These are phyloP conservation scores for Fusarium mundagurra DNA, from an alignment of 2,329 filamentous ascomycete species.

Conservation along the genomic window DNA sequence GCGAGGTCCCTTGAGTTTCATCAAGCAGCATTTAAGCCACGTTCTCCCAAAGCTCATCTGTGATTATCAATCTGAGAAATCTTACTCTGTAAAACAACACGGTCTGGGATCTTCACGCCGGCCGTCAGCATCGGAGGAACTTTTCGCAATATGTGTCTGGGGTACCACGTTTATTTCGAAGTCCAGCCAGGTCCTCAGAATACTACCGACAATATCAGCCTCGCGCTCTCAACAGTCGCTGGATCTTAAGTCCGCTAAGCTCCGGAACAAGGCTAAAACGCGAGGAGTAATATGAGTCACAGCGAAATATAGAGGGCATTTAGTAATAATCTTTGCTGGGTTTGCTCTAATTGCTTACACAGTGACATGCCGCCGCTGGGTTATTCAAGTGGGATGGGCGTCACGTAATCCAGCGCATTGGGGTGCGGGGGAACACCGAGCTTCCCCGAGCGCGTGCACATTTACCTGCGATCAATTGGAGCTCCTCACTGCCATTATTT, in stretches of 20 bases:
- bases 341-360: not conserved
- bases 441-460: not conserved
- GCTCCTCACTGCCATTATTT: not conserved
- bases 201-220: not conserved
- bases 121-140: fast-evolving
- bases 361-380: not conserved
- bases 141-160: fast-evolving
- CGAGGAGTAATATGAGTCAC: not conserved
- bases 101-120: not conserved
- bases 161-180: not conserved
- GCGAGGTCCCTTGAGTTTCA: not conserved
- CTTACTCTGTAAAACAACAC: not conserved
- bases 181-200: too few relatives aligned
- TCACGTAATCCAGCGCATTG: not conserved
- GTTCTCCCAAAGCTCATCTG: not conserved
- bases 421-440: constrained; percentile 3
- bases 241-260: not conserved
- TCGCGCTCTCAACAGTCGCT: not conserved
- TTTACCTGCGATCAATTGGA: not conserved
- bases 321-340: not conserved
- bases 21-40: not conserved
- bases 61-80: not conserved
- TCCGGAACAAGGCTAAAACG: not conserved
- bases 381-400: not conserved
- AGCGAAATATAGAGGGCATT: not conserved